phyloP scores from a whole-genome alignment of 768 basidiomycete genomes.

The Tylopilus subfusipes region DNA sequence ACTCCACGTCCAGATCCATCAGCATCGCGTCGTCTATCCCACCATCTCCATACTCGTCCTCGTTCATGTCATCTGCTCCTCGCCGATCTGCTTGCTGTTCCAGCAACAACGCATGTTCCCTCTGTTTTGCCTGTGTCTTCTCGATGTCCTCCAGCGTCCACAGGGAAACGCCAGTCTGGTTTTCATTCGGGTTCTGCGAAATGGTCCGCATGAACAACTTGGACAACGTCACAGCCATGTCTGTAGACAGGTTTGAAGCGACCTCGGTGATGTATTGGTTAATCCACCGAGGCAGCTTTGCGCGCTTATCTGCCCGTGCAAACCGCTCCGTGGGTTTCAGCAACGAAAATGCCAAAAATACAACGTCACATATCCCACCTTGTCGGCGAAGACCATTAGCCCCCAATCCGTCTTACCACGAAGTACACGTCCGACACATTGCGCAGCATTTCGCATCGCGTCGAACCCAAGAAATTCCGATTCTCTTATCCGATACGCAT shows the following conservation, averaged over 20 bases:
- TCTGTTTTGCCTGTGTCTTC: conserved; percentile 79
- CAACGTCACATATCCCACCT: conserved; percentile 48
- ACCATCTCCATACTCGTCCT: conserved; percentile 64
- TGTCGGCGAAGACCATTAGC: conserved; percentile 98
- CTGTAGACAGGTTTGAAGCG: conserved; percentile 94
- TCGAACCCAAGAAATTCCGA: conserved; percentile 99
- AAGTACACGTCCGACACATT: conserved; percentile 96
- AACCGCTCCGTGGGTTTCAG: conserved; percentile 59
- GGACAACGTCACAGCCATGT: conserved; percentile 92
- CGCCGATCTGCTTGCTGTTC: conserved; percentile 29
- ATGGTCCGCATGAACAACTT: conserved; percentile 99
- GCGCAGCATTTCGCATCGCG: conserved; percentile 98
- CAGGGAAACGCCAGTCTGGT: conserved; percentile 88
- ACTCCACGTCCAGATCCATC: conserved; percentile 49
- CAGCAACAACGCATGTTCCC: conserved; percentile 53
- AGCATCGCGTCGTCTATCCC: conserved; percentile 64
- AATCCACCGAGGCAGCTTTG: conserved; percentile 97
- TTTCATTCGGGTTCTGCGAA: conserved; percentile 95
- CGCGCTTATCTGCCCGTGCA: conserved; percentile 87
- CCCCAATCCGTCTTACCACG: conserved; percentile 99
- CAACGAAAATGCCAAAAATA: not conserved
- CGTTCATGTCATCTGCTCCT: conserved; percentile 33
- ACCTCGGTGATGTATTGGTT: conserved; percentile 99
- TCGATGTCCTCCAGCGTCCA: conserved; percentile 95
- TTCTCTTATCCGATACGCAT: conserved; percentile 96